A percentile compares a stretch with the other conserved stretches of the same genome.
phyloP scores from a whole-genome alignment of 257 asterid genomes.

The Linaria vulgaris region DNA sequence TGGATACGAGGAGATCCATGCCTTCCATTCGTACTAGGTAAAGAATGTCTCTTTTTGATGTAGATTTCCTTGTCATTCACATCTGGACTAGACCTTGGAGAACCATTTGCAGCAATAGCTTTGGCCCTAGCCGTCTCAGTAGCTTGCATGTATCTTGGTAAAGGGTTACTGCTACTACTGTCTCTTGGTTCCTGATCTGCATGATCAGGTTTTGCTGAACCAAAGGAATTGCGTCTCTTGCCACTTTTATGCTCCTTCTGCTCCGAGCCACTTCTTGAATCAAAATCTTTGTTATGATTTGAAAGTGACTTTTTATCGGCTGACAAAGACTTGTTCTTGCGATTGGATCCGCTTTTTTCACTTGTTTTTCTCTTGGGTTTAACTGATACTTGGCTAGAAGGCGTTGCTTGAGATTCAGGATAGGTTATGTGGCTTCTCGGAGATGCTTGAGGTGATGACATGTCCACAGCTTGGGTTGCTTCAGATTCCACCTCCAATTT shows the following conservation, averaged over 20 bases:
- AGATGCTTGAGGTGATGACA: constrained; percentile 71
- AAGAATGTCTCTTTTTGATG: constrained; percentile 77
- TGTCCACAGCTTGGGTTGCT: constrained; percentile 32
- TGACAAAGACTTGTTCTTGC: constrained; percentile 48
- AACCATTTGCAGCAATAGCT: constrained; percentile 60
- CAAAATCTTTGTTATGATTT: too few relatives aligned
- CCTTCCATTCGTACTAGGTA: constrained; percentile 69
- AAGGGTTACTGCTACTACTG: constrained; percentile 61
- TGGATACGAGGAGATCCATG: constrained; percentile 86
- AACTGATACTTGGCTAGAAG: constrained; percentile 67
- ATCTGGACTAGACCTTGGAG: constrained; percentile 97
- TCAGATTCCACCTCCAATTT: constrained; percentile 47
- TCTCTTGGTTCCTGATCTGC: constrained; percentile 89
- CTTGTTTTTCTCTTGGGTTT: constrained; percentile 58
- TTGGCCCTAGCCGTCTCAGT: constrained; percentile 97
- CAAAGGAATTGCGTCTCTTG: constrained; percentile 68
- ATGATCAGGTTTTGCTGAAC: constrained; percentile 51
- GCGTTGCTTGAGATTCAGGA: constrained; percentile 77
- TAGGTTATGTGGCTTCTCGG: constrained; percentile 62
- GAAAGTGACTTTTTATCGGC: constrained; percentile 38
- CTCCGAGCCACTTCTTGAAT: constrained; percentile 53
- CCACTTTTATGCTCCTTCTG: constrained; percentile 64
- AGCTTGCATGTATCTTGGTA: constrained; percentile 98
- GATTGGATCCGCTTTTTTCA: constrained; percentile 47
- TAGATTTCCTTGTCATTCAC: constrained; percentile 64